Percentiles rank a stretch among this genome's conserved stretches.
Evolutionary conservation across 2,329 filamentous ascomycete species (phyloP).

Genomic region (Metarhizium anisopliae): DNA sequence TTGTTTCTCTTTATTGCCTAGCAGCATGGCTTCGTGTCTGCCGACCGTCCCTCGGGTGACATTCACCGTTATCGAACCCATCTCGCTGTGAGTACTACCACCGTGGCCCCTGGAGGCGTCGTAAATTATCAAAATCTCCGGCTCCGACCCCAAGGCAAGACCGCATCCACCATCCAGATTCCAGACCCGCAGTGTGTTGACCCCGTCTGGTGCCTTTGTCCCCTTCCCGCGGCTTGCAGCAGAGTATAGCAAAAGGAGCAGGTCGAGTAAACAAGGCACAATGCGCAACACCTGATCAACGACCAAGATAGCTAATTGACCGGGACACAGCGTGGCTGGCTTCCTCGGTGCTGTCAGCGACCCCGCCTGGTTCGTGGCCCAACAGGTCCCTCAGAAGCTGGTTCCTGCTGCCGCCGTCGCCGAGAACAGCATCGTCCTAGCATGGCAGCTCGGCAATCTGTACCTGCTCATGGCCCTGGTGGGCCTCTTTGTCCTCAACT

Average conservation of each 20-base stretch:
- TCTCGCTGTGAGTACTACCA: conserved; percentile 51
- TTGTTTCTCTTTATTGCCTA: not conserved
- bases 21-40: conserved; percentile 50
- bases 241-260: not conserved
- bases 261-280: not conserved
- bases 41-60: conserved; percentile 55
- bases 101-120: not conserved
- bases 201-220: not conserved
- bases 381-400: conserved; percentile 43
- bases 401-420: conserved; percentile 23
- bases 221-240: not conserved
- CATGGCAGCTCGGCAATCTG: conserved; percentile 60
- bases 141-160: not conserved
- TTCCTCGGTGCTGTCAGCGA: conserved; percentile 46
- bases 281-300: not conserved
- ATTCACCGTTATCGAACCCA: conserved; percentile 60
- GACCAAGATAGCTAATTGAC: conserved; percentile 9
- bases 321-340: conserved; percentile 45
- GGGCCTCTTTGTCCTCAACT: conserved; percentile 54
- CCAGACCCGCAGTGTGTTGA: not conserved
- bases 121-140: conserved; percentile 1
- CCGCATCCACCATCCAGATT: not conserved
- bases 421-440: conserved; percentile 44
- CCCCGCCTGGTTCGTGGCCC: conserved; percentile 52
- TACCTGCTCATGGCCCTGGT: conserved; percentile 59